phyloP scores from a whole-genome alignment of 2,329 filamentous ascomycete genomes.

The Thermothelomyces thermophilus region DNA sequence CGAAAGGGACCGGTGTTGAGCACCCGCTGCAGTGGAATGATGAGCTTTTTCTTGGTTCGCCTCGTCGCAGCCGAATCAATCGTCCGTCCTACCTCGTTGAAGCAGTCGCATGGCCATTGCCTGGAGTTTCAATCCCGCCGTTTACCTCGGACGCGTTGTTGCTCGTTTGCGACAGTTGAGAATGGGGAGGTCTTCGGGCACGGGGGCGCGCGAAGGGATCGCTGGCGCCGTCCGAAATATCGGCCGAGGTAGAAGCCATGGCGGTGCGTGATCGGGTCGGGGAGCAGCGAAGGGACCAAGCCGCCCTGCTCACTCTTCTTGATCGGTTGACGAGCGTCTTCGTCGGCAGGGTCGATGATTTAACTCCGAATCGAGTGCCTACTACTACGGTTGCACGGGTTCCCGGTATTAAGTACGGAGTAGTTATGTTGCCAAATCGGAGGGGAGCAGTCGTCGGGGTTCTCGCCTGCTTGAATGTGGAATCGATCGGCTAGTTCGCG shows the following conservation, averaged over 20 bases:
- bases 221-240: slow-evolving; percentile 27
- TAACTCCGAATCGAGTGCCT: neutral
- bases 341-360: neutral
- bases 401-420: too few species aligned
- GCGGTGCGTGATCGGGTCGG: neutral
- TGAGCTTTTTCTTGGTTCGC: neutral
- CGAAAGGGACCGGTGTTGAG: slow-evolving; percentile 75
- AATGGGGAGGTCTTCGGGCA: slow-evolving; percentile 43
- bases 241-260: slow-evolving; percentile 29
- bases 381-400: neutral
- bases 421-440: too few species aligned
- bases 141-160: slow-evolving; percentile 34
- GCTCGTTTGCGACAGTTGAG: slow-evolving; percentile 41
- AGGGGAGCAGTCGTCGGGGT: too few species aligned
- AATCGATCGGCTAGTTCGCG: slow-evolving; percentile 1
- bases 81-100: slow-evolving; percentile 38
- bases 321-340: neutral
- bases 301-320: neutral
- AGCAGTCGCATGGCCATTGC: slow-evolving; percentile 35
- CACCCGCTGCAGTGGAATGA: slow-evolving; percentile 53
- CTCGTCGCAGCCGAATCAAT: too few species aligned
- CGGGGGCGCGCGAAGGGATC: slow-evolving; percentile 44
- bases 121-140: slow-evolving; percentile 30
- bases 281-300: neutral
- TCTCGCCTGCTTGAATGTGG: neutral